Evolutionary conservation across 108 stramenopile genomes (phyloP).

Genomic region (Pseudonitzschia multiseries): DNA sequence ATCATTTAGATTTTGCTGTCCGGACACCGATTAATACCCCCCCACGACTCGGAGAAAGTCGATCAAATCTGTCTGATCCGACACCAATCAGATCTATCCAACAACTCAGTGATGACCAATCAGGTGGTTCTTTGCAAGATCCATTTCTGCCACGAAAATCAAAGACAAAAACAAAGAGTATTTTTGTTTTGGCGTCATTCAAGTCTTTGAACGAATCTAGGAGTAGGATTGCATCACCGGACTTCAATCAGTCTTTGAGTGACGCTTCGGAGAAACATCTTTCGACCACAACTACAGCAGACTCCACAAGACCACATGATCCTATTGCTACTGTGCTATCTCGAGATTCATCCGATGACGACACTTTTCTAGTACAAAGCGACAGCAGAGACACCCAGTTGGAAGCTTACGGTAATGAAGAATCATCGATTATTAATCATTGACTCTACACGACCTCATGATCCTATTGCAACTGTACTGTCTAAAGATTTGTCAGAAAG

Average conservation of each 20-base stretch:
- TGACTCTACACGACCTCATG: not conserved
- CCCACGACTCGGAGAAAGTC: not conserved
- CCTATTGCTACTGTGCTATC: not conserved
- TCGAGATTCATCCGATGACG: not conserved
- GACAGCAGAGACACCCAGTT: not conserved
- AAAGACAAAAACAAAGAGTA: not conserved
- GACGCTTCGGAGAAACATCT: not conserved
- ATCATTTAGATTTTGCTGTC: too few relatives aligned
- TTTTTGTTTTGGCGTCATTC: not conserved
- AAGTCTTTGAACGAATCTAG: not conserved
- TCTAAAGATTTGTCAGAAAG: not conserved
- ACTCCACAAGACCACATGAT: not conserved
- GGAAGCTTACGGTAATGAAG: not conserved
- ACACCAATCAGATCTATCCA: not conserved
- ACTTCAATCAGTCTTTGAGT: slow-evolving; percentile 4
- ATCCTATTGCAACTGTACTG: not conserved
- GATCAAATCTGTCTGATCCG: not conserved
- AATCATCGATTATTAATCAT: not conserved
- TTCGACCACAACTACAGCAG: not conserved
- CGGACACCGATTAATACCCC: not conserved
- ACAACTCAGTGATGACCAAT: not conserved
- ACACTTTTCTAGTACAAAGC: not conserved
- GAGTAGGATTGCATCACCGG: slow-evolving; percentile 2
- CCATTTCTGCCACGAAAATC: not conserved
- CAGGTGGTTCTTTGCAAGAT: not conserved